phyloP scores from a whole-genome alignment of 345 rosid species.

The Populus deltoides region DNA sequence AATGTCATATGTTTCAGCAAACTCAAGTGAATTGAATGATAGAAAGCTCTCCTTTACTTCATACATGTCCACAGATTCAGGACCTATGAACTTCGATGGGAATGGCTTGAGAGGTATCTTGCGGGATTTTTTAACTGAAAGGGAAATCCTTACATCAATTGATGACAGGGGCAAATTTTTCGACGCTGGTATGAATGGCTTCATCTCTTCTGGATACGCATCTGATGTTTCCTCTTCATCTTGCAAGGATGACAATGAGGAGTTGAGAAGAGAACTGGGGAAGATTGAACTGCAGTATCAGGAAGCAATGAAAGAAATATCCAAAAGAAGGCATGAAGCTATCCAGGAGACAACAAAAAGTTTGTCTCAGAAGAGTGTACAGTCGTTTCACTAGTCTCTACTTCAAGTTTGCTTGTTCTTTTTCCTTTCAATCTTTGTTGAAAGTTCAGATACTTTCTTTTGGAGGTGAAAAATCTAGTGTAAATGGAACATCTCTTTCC shows the following conservation, averaged over 20 bases:
- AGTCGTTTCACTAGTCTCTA: conserved; percentile 20
- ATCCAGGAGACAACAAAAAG: conserved; percentile 40
- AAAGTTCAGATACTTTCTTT: conserved; percentile 40
- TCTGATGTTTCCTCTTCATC: background rate
- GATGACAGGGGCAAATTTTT: conserved; percentile 3
- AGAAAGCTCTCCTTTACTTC: conserved; percentile 28
- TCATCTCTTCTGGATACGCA: background rate
- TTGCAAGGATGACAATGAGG: background rate
- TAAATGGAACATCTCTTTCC: background rate
- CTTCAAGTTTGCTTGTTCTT: background rate
- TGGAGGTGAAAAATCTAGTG: conserved; percentile 5
- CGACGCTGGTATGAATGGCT: background rate
- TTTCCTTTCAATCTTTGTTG: conserved; percentile 13
- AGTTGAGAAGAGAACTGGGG: conserved; percentile 6
- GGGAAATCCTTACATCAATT: conserved; percentile 2
- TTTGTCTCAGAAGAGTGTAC: conserved; percentile 33
- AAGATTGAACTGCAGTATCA: conserved; percentile 14
- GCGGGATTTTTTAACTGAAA: conserved; percentile 3
- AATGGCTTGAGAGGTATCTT: background rate
- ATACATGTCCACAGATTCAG: conserved; percentile 28
- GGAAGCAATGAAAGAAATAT: conserved; percentile 9
- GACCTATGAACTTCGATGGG: conserved; percentile 16
- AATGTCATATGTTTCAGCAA: conserved; percentile 41
- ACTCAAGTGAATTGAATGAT: conserved; percentile 36
- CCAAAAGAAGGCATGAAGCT: conserved; percentile 6